phyloP scores from a whole-genome alignment of 345 rosid genomes.

The Angophora floribunda region DNA sequence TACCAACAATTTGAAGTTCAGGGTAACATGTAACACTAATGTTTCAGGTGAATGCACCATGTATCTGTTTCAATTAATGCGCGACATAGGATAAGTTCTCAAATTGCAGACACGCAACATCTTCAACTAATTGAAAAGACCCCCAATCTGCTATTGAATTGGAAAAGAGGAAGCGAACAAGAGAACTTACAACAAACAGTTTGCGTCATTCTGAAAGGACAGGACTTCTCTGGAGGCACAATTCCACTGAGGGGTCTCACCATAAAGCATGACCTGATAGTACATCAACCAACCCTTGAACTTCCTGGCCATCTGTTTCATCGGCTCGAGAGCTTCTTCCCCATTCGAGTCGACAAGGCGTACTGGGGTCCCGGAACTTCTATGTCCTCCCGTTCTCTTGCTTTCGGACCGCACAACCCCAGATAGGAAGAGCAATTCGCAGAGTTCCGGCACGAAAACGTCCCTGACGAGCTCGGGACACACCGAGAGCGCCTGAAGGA shows the following conservation, averaged over 20 bases:
- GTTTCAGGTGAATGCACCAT: not conserved
- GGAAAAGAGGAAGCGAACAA: not conserved
- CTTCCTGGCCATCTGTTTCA: slow-evolving; percentile 39
- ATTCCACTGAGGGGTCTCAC: slow-evolving; percentile 23
- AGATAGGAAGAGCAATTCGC: slow-evolving; percentile 27
- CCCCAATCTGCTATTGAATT: not conserved
- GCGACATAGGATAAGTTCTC: not conserved
- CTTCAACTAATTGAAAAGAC: not conserved
- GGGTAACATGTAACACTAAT: not conserved
- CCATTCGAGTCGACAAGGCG: not conserved
- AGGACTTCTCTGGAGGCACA: slow-evolving; percentile 5
- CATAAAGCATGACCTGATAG: slow-evolving; percentile 50
- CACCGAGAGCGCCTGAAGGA: slow-evolving; percentile 57
- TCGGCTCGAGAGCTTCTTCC: slow-evolving; percentile 9
- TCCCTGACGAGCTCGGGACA: slow-evolving; percentile 39
- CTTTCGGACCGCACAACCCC: not conserved
- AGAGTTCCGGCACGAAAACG: slow-evolving; percentile 39
- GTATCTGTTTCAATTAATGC: not conserved
- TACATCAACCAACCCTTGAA: slow-evolving; percentile 72
- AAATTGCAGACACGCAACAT: not conserved
- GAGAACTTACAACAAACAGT: slow-evolving; percentile 9
- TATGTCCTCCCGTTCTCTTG: not conserved
- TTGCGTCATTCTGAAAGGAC: slow-evolving; percentile 2
- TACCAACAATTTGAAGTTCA: not conserved
- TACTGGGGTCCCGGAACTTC: not conserved